A percentile compares a stretch with the other conserved stretches of the same genome.
phyloP scores from a whole-genome alignment of 257 asterid genomes.

The Solanum paucissectum region DNA sequence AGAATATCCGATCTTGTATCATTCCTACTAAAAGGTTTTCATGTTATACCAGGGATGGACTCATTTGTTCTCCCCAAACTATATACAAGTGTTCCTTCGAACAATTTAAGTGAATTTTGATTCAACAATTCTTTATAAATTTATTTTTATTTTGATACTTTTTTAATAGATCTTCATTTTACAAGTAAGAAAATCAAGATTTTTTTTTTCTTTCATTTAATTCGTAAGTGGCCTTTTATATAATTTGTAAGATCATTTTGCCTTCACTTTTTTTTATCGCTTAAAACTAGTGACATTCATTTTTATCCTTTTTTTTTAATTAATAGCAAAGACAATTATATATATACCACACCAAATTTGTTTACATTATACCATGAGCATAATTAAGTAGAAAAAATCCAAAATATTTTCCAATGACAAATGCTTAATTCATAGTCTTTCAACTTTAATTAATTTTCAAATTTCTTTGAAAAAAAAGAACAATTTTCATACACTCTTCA shows the following conservation, averaged over 20 bases:
- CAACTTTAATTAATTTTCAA: background rate
- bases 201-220: background rate
- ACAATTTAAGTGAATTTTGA: no score
- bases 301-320: no score
- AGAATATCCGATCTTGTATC: no score
- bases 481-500: conserved; percentile 12
- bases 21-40: no score
- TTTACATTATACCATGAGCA: background rate
- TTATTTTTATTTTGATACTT: no score
- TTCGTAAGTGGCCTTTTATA: background rate
- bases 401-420: background rate
- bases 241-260: background rate
- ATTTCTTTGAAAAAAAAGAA: background rate
- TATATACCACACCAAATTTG: background rate
- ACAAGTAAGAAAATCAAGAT: no score
- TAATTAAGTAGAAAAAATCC: background rate
- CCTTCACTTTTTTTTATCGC: background rate
- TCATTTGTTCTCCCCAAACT: no score
- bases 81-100: no score
- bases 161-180: background rate
- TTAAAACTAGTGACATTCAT: background rate
- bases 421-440: background rate
- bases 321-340: background rate
- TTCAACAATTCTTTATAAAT: no score
- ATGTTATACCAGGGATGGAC: no score